phyloP scores from a whole-genome alignment of 2,329 filamentous ascomycete genomes.

The Fusarium guadeloupense region DNA sequence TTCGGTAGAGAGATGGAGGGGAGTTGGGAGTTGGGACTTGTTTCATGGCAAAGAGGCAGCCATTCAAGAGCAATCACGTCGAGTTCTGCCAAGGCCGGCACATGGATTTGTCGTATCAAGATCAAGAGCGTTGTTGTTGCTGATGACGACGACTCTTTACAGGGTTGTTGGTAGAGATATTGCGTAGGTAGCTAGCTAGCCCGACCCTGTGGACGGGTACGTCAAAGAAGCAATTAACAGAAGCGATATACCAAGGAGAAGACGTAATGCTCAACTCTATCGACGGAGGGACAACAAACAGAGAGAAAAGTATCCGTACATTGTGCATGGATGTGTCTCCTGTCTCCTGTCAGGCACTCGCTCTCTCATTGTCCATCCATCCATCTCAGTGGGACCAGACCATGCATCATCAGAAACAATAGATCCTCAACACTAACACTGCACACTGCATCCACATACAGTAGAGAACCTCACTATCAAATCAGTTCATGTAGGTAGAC shows the following conservation, averaged over 20 bases:
- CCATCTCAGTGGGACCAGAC: not conserved
- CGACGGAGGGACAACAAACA: not conserved
- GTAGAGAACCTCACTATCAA: not conserved
- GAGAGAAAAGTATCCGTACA: not conserved
- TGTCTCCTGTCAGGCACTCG: conserved; percentile 5
- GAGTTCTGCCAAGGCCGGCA: not conserved
- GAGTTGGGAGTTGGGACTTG: too few species aligned
- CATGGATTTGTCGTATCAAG: not conserved
- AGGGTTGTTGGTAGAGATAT: not conserved
- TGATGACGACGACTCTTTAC: conserved; percentile 30
- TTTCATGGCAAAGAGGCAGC: too few species aligned
- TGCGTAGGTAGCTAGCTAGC: not conserved
- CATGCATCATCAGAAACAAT: conserved; percentile 24
- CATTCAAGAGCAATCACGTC: not conserved
- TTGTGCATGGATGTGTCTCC: not conserved
- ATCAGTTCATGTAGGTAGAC: conserved; percentile 9
- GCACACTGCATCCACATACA: not conserved
- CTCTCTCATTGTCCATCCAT: not conserved
- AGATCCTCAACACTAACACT: conserved; percentile 5
- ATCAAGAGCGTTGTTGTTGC: not conserved
- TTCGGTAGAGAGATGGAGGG: conserved; percentile 1
- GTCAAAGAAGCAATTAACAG: not conserved
- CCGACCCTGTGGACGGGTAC: not conserved
- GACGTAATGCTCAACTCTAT: too few species aligned
- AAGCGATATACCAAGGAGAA: not conserved